Evolutionary conservation across 371 early-diverging fungal genomes (phyloP).

Genomic region (Parasitella parasitica): DNA sequence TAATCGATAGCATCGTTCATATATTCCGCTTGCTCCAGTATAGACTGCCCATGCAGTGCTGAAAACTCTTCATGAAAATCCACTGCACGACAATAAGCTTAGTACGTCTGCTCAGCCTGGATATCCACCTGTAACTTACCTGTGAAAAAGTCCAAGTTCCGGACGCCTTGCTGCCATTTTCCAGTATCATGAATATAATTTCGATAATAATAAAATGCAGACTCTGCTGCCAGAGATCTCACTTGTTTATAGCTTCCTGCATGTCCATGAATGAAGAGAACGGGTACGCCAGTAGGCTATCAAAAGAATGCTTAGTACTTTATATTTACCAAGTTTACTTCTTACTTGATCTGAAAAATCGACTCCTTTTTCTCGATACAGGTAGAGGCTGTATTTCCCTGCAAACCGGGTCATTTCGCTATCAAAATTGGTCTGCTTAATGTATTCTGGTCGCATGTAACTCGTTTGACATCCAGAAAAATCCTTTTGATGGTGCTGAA

Average conservation of each 20-base stretch:
- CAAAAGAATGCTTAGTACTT: neutral
- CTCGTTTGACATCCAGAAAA: slow-evolving; percentile 74
- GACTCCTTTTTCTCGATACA: slow-evolving; percentile 77
- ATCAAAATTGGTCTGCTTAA: slow-evolving; percentile 64
- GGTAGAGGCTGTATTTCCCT: slow-evolving; percentile 75
- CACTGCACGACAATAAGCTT: slow-evolving; percentile 41
- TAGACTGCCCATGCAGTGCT: slow-evolving; percentile 78
- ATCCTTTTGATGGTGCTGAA: slow-evolving; percentile 65
- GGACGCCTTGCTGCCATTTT: slow-evolving; percentile 32
- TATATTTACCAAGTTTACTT: neutral
- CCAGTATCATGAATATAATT: slow-evolving; percentile 34
- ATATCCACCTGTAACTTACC: slow-evolving; percentile 41
- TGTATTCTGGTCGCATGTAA: slow-evolving; percentile 79
- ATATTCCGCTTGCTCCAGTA: slow-evolving; percentile 84
- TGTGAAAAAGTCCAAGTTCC: slow-evolving; percentile 83
- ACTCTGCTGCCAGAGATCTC: slow-evolving; percentile 78
- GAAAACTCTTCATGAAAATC: slow-evolving; percentile 92
- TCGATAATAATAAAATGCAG: slow-evolving; percentile 59
- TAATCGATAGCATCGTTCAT: slow-evolving; percentile 85
- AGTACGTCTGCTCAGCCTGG: neutral
- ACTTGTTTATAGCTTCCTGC: slow-evolving; percentile 93
- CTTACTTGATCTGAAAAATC: slow-evolving; percentile 48
- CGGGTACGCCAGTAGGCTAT: slow-evolving; percentile 73
- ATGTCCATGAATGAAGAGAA: slow-evolving; percentile 94
- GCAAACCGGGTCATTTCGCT: slow-evolving; percentile 67